Base-by-base conservation (phyloP, 1,139 yeast species). In the Kodamaea sp. region DNA sequence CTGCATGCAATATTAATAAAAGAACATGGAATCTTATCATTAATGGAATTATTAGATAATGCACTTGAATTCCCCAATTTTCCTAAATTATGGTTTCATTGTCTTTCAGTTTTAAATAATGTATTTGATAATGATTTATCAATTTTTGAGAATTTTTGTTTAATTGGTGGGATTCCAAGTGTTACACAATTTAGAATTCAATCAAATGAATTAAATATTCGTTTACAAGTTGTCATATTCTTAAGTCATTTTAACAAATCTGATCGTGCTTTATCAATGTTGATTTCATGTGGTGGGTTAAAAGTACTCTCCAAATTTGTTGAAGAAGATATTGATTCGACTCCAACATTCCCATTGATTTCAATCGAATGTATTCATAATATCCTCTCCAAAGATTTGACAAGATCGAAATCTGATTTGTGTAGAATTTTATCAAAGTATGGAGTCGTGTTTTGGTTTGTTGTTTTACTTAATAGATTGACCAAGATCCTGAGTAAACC, bases 261-360 rank as follows among this genome's bases (percentile, higher is more conserved):
- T 6, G 66, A 65, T 11, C 54, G 58, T 30, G 70, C 75, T 1
- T 52, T 78, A 24, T 68, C 73, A 5, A 67, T 72, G 70, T 75
- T 79, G 47, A 67, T 79, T 3, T 70, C 80, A 3, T 67, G 79
- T 49, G 84, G 84, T 8, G 84, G 84, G 0, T 57, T 80, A 20
- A 63, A 70, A 36, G 64, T 72, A n/a, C 56, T 77, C 28, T 59
- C 78, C 4, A 71, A 71, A 41, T 67, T 79, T 44, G 65, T 79
- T 4, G 80, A 77, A 46, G 84, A 77, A 47, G 82, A 78, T 45
- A 72, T 68, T 42, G 73, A 67, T 36, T 42, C 59, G 4, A 62
- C 68, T 5, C 75, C 76, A 0, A 67, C 65, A 8, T 67, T 78
- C 44, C 75, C 80, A 0, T 45, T 65, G 27, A 69, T 71, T 29